Evolutionary conservation across 768 basidiomycete genomes (phyloP).

Genomic region (Coprinopsis strossmayeri): DNA sequence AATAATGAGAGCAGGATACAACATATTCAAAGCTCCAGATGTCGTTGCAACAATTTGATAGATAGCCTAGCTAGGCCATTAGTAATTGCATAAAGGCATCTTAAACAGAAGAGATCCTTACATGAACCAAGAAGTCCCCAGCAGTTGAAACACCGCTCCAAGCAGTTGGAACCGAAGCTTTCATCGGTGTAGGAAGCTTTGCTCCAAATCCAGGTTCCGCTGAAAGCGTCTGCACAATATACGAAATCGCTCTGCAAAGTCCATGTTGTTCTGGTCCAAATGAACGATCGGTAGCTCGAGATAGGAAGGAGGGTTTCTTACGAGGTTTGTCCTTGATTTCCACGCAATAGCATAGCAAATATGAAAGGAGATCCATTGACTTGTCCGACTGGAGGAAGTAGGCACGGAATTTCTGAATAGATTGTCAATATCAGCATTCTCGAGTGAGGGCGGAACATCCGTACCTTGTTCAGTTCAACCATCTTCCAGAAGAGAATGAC

Average conservation of each 20-base stretch:
- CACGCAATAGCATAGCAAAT: constrained; percentile 73
- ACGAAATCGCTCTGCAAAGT: constrained; percentile 81
- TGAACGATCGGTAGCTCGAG: no score
- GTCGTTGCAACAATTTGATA: constrained; percentile 89
- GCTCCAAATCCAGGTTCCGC: constrained; percentile 74
- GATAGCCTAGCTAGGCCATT: no score
- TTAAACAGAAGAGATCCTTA: no score
- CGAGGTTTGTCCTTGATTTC: constrained; percentile 94
- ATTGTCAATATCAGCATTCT: constrained; percentile 6
- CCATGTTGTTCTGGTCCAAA: constrained; percentile 85
- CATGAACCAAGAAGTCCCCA: constrained; percentile 85
- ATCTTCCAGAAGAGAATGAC: constrained; percentile 88
- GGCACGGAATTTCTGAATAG: constrained; percentile 80
- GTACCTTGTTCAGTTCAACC: constrained; percentile 87
- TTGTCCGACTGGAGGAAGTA: constrained; percentile 77
- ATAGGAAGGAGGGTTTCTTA: constrained; percentile 28
- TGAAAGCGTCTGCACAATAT: constrained; percentile 87
- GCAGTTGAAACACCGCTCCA: constrained; percentile 69
- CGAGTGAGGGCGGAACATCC: background rate
- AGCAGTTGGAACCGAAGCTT: constrained; percentile 63
- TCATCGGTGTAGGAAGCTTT: constrained; percentile 61
- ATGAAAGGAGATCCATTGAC: constrained; percentile 68
- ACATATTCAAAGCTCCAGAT: constrained; percentile 68
- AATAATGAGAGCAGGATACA: constrained; percentile 92
- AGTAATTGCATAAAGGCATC: no score